Conservation (phyloP, 257 asterid genomes). For the Craterostigma plantagineum region DNA sequence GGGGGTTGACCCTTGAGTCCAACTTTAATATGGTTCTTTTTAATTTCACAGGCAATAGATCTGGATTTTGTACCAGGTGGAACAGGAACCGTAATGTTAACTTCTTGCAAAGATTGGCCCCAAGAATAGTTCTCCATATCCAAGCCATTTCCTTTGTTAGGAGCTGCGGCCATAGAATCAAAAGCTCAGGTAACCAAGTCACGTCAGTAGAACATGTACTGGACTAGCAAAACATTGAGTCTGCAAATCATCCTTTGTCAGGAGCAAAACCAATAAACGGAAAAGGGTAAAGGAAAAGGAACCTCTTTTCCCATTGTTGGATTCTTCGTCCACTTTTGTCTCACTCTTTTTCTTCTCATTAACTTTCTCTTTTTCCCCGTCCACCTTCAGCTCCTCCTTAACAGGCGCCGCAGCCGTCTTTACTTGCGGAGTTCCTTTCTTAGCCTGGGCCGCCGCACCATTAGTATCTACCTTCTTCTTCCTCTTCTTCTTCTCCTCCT, state of each 20-base stretch:
- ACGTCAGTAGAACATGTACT: too few relatives aligned
- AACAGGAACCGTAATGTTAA: constrained; percentile 43
- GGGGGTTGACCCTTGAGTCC: constrained; percentile 48
- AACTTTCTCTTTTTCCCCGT: constrained; percentile 6
- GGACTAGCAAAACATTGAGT: too few relatives aligned
- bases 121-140: constrained; percentile 70
- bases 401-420: constrained; percentile 18
- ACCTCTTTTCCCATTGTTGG: too few relatives aligned
- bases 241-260: too few relatives aligned
- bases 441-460: constrained; percentile 9
- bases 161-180: constrained; percentile 18
- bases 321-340: constrained; percentile 15
- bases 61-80: constrained; percentile 53
- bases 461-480: too few relatives aligned
- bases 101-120: constrained; percentile 80
- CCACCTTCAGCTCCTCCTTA: constrained; percentile 7
- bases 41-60: constrained; percentile 28
- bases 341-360: constrained; percentile 6
- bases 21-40: constrained; percentile 39
- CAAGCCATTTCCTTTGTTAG: constrained; percentile 59
- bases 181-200: too few relatives aligned
- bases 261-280: background rate
- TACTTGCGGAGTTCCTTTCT: constrained; percentile 9
- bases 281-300: too few relatives aligned
- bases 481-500: too few relatives aligned